phyloP scores from a whole-genome alignment of 2,329 filamentous ascomycete species.

The Cladosporium sp. region DNA sequence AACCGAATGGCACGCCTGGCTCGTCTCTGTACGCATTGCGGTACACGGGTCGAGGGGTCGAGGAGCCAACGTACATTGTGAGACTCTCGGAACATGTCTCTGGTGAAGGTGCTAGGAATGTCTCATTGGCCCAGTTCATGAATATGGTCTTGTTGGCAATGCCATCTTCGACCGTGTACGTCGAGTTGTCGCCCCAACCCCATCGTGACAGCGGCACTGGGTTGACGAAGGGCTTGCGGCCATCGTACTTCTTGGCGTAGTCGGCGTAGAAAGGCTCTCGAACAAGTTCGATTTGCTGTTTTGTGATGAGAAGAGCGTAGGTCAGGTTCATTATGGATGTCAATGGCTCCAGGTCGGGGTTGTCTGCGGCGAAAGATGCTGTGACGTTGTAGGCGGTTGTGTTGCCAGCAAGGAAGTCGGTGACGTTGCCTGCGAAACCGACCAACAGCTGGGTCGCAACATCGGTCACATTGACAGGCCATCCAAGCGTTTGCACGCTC shows the following conservation, averaged over 20 bases:
- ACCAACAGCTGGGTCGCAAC: conserved; percentile 38
- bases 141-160: conserved; percentile 54
- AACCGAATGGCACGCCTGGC: conserved; percentile 54
- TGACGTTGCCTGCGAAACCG: conserved; percentile 43
- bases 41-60: conserved; percentile 42
- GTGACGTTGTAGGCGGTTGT: conserved; percentile 37
- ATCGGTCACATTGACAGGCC: conserved; percentile 38
- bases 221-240: conserved; percentile 50
- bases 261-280: conserved; percentile 49
- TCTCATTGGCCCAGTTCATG: conserved; percentile 49
- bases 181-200: conserved; percentile 46
- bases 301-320: conserved; percentile 46
- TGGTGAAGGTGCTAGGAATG: conserved; percentile 45
- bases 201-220: conserved; percentile 51
- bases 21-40: conserved; percentile 46
- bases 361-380: conserved; percentile 19
- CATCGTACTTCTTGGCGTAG: conserved; percentile 46
- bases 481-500: conserved; percentile 41
- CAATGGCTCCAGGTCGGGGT: conserved; percentile 36
- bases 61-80: conserved; percentile 50
- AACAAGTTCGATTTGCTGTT: conserved; percentile 46
- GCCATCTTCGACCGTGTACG: conserved; percentile 43
- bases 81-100: conserved; percentile 52
- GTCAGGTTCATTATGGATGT: conserved; percentile 40
- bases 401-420: conserved; percentile 41